Evolutionary conservation across 768 basidiomycete genomes (phyloP), one percentile per base, ranked within the genome.

Genomic region (Macrolepiota albuminosa): DNA sequence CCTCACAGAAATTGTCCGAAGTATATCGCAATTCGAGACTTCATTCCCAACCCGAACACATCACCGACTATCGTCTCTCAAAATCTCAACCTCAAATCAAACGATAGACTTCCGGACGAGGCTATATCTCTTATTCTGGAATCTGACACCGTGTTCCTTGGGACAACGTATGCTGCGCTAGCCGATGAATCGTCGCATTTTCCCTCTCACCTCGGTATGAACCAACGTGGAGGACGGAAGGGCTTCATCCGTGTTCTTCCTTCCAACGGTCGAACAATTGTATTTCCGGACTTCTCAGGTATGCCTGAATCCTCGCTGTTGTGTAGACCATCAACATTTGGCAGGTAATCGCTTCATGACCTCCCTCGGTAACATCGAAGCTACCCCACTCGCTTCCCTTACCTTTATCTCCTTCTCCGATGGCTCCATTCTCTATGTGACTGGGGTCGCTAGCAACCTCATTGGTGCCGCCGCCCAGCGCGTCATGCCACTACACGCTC

Each of bases 271-370:
- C 76, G 81, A 39, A 87, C 82, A 0, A 61, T 87, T 3, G 76
- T 82, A 1, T 60, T 87, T 6, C 86, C 87, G 0, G 86, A 88
- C 66, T 87, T 78, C 66, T 82, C 81, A 57, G 86, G 85, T 77
- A 59, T 13, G 73, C 60, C 10, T 40, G 6, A 8, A 7, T 43
- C 5, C 5, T 21, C 50, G 24, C 11, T 33, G 68, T 62, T n/a
- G 68, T 49, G 21, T 18, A 39, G 47, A 54, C 43, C 34, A 43
- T 57, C 21, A 58, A 9, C 3, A 10, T 33, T 34, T 36, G 11
- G 9, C 47, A 85, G 85, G 85, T 1, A 87, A 88, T 64, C 77
- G 84, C 3, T 71, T 85, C 55, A 78, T 88, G 80, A 85, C 82
- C 21, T 84, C 85, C 16, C 70, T 88, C 13, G 85, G 86, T 2